Conservation (phyloP, 805 yeast species). For the Lachancea sp. region DNA sequence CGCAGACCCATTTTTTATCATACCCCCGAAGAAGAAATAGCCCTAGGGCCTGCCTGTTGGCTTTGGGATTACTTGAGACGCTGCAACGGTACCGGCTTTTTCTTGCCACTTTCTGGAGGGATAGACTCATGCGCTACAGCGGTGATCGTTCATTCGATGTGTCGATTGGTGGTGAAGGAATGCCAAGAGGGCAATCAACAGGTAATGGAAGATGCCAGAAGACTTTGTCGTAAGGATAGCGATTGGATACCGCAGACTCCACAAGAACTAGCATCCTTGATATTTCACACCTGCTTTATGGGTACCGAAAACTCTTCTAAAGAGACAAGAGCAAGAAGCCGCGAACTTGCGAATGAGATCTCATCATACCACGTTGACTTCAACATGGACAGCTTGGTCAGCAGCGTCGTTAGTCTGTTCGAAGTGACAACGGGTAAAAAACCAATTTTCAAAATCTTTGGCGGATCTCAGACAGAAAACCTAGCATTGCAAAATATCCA, state of each 20-base stretch:
- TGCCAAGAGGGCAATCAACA: conserved; percentile 60
- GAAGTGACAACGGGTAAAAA: conserved; percentile 84
- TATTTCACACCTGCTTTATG: conserved; percentile 91
- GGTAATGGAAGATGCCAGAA: conserved; percentile 70
- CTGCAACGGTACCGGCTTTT: conserved; percentile 84
- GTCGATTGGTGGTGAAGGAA: conserved; percentile 73
- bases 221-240: conserved; percentile 50
- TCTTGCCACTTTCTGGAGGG: conserved; percentile 93
- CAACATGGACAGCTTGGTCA: conserved; percentile 82
- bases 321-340: conserved; percentile 82
- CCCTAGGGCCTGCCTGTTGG: conserved; percentile 99
- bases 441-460: conserved; percentile 87
- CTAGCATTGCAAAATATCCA: conserved; percentile 94
- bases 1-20: conserved; percentile 53
- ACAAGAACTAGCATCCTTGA: conserved; percentile 62
- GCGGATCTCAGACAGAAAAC: conserved; percentile 88
- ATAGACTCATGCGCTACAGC: conserved; percentile 98
- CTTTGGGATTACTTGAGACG: conserved; percentile 96
- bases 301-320: conserved; percentile 88
- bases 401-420: conserved; percentile 67
- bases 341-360: conserved; percentile 60
- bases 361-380: conserved; percentile 89
- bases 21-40: conserved; percentile 91
- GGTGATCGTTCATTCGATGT: conserved; percentile 90
- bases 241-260: conserved; percentile 67